phyloP scores from a whole-genome alignment of 202 grass and related monocot genomes.

The Carex arenaria region DNA sequence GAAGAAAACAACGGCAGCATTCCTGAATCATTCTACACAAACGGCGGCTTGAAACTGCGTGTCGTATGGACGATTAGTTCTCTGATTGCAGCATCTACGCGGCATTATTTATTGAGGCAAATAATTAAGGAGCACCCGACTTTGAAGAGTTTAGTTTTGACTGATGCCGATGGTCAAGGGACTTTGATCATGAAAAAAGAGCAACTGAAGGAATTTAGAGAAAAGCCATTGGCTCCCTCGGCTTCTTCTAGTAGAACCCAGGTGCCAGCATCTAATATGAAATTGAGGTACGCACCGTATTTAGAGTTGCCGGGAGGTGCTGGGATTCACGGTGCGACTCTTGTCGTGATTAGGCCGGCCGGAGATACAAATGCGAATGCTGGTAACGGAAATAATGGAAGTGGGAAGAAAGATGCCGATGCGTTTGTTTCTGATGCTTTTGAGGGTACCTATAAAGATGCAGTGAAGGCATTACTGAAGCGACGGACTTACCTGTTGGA shows the following conservation, averaged over 20 bases:
- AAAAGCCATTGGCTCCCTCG: slow-evolving; percentile 68
- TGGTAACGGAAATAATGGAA: slow-evolving; percentile 17
- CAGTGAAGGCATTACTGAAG: slow-evolving; percentile 65
- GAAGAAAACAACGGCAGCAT: slow-evolving; percentile 65
- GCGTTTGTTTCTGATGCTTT: slow-evolving; percentile 57
- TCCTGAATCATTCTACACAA: slow-evolving; percentile 93
- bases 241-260: slow-evolving; percentile 72
- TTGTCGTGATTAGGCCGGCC: slow-evolving; percentile 84
- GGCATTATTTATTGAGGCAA: slow-evolving; percentile 90
- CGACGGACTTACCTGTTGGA: slow-evolving; percentile 87
- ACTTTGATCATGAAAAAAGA: slow-evolving; percentile 58
- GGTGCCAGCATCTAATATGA: slow-evolving; percentile 98
- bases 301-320: slow-evolving; percentile 76
- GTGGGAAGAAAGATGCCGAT: slow-evolving; percentile 64
- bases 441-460: slow-evolving; percentile 67
- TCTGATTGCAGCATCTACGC: slow-evolving; percentile 74
- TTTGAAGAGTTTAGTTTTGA: slow-evolving; percentile 68
- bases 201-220: slow-evolving; percentile 85
- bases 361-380: slow-evolving; percentile 42
- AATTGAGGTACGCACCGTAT: slow-evolving; percentile 76
- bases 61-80: slow-evolving; percentile 97
- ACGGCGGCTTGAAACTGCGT: slow-evolving; percentile 81
- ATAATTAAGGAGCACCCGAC: slow-evolving; percentile 95
- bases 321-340: slow-evolving; percentile 83
- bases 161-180: slow-evolving; percentile 80